Evolutionary conservation across 2,329 filamentous ascomycete species (phyloP).

Genomic region (Ophiostoma sp.): DNA sequence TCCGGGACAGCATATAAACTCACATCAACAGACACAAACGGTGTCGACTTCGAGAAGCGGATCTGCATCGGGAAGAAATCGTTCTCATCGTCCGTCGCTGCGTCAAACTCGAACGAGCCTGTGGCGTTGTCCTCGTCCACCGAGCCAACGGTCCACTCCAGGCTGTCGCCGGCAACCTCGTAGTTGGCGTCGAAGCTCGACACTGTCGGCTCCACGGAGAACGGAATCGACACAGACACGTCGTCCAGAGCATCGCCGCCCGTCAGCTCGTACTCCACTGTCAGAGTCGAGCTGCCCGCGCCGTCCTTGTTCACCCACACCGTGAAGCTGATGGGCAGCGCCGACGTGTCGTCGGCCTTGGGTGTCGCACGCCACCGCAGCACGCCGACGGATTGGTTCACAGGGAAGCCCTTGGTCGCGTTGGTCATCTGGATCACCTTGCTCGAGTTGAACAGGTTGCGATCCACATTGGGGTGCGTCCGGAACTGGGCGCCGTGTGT

Average conservation of each 20-base stretch:
- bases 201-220: conserved; percentile 77
- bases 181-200: conserved; percentile 93
- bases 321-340: conserved; percentile 90
- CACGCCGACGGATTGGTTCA: conserved; percentile 89
- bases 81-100: conserved; percentile 76
- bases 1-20: conserved; percentile 37
- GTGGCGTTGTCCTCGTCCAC: conserved; percentile 76
- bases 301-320: conserved; percentile 93
- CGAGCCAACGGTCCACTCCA: conserved; percentile 89
- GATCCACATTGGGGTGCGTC: conserved; percentile 95
- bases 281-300: conserved; percentile 77
- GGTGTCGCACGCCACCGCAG: conserved; percentile 86
- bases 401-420: conserved; percentile 78
- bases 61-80: conserved; percentile 98
- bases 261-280: conserved; percentile 90
- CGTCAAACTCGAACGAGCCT: conserved; percentile 94
- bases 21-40: conserved; percentile 84
- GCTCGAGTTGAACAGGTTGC: conserved; percentile 72
- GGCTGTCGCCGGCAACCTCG: conserved; percentile 82
- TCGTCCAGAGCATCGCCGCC: conserved; percentile 73
- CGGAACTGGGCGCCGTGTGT: conserved; percentile 85
- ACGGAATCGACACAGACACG: conserved; percentile 83
- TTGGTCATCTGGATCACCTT: conserved; percentile 90
- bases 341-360: conserved; percentile 70
- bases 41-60: conserved; percentile 76